phyloP scores from a whole-genome alignment of 1,284 basidiomycete species.

The Microbotryum intermedium region DNA sequence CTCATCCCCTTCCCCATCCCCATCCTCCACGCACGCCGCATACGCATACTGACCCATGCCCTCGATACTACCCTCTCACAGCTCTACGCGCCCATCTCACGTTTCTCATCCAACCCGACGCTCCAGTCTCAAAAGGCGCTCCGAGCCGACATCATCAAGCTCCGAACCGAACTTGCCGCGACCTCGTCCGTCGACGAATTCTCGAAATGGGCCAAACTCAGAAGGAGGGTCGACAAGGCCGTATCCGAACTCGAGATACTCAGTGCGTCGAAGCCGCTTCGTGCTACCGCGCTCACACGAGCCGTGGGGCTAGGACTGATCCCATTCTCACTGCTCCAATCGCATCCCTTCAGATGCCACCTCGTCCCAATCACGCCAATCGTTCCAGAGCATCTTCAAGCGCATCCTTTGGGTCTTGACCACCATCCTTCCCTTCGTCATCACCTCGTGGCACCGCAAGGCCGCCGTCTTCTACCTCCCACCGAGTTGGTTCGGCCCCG shows the following conservation, averaged over 20 bases:
- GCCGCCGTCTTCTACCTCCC: conserved; percentile 86
- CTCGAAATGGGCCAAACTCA: conserved; percentile 94
- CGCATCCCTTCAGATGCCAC: conserved; percentile 52
- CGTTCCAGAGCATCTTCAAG: conserved; percentile 67
- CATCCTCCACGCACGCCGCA: background rate
- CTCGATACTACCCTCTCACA: conserved; percentile 7
- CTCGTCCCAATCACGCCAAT: conserved; percentile 54
- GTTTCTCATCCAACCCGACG: background rate
- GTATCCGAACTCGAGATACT: conserved; percentile 86
- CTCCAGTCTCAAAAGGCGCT: conserved; percentile 41
- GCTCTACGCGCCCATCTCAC: background rate
- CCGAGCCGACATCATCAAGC: conserved; percentile 64
- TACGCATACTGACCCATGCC: background rate
- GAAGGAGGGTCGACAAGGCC: conserved; percentile 83
- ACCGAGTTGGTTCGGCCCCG: conserved; percentile 71
- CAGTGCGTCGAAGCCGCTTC: conserved; percentile 41
- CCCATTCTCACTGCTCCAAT: conserved; percentile 3
- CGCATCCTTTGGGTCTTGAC: conserved; percentile 68
- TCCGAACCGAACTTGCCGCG: conserved; percentile 74
- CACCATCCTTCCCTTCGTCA: conserved; percentile 67
- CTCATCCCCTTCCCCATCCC: background rate
- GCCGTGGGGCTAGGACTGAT: background rate
- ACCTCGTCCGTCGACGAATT: conserved; percentile 97
- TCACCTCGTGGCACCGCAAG: conserved; percentile 82
- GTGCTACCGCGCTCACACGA: background rate